Evolutionary conservation across 495 filamentous ascomycete genomes (phyloP).

Genomic region (Trichoderma orchidacearum): DNA sequence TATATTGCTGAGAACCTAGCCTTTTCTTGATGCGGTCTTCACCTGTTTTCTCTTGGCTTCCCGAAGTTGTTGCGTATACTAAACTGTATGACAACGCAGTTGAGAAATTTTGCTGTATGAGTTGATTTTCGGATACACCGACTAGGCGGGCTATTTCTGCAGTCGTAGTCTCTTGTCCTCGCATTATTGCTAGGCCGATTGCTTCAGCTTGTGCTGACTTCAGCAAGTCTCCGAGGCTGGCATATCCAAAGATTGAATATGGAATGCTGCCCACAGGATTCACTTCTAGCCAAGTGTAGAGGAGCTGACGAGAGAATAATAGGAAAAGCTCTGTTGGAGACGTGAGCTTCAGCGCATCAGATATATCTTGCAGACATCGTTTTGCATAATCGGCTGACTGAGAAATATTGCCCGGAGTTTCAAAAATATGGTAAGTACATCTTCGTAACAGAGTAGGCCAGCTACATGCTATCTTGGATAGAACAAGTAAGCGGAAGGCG

Average conservation of each 20-base stretch:
- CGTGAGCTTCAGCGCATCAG: slow-evolving; percentile 46
- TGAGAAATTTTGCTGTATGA: slow-evolving; percentile 57
- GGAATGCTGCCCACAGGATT: slow-evolving; percentile 56
- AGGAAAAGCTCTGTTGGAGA: slow-evolving; percentile 58
- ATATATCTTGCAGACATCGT: slow-evolving; percentile 52
- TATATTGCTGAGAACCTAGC: slow-evolving; percentile 52
- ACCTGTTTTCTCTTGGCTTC: slow-evolving; percentile 42
- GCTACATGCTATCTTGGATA: slow-evolving; percentile 57
- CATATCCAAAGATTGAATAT: slow-evolving; percentile 70
- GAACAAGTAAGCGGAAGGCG: slow-evolving; percentile 63
- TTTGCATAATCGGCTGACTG: slow-evolving; percentile 53
- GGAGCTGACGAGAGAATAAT: slow-evolving; percentile 83
- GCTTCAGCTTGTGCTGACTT: slow-evolving; percentile 64
- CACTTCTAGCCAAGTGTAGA: slow-evolving; percentile 76
- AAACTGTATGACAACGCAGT: slow-evolving; percentile 77
- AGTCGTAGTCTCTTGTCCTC: slow-evolving; percentile 50
- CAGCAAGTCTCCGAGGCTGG: slow-evolving; percentile 53
- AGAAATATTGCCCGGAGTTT: slow-evolving; percentile 60
- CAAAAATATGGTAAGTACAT: slow-evolving; percentile 85
- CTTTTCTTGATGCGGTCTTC: slow-evolving; percentile 55
- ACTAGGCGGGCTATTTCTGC: slow-evolving; percentile 43
- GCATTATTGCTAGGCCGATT: slow-evolving; percentile 74
- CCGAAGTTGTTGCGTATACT: slow-evolving; percentile 57
- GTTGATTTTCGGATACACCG: slow-evolving; percentile 34
- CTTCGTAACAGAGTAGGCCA: slow-evolving; percentile 75